Base-by-base conservation (phyloP, 164 flowering plant species). In the Akebia trifoliata region DNA sequence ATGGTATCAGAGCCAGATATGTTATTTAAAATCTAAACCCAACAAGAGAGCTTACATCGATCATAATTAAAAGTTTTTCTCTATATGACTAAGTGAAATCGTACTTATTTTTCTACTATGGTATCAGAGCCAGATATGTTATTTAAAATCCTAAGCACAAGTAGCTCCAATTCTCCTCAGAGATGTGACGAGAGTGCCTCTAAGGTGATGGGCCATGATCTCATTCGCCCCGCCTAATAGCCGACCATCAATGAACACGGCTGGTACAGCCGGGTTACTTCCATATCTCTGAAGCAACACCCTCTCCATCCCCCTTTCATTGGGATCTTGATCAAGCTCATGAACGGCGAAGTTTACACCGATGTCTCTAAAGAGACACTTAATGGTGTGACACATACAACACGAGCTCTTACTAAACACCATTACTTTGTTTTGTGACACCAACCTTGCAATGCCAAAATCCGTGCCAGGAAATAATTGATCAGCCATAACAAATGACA, bases 361-460 rank as follows among this genome's bases (percentile, higher is more conserved):
- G 6, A 78, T 73, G n/a, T 74, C 78, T 11, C 17, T 5, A 9
- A 81, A 56, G 15, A 84, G 73, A 11, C 77, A 61, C 66, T 65
- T 78, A 69, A 84, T 69, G 43, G 78, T 49, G 66, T 80, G 76
- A 60, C 78, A 67, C 78, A 81, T 79, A 75, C 80, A 76, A 63
- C 90, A 84, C 0, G 76, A 30, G 64, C 68, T 84, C 76, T 65
- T 78, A 70, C 84, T 84, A 63, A 81, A 84, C 57, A 84, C 73
- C 71, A 84, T 83, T 62, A 81, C 80, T 11, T 79, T 69, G 60
- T 58, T 78, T 59, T 78, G 79, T 0, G 77, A 49, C 22, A 63
- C 80, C 73, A 84, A 50, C 37, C 59, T 67, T 11, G 36, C 66
- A 42, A 84, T 74, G 4, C 62, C 62, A 48, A 59, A 59, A 59